Base-by-base conservation (phyloP, 1,139 yeast genomes). In the Blastobotrys malaysiensis region DNA sequence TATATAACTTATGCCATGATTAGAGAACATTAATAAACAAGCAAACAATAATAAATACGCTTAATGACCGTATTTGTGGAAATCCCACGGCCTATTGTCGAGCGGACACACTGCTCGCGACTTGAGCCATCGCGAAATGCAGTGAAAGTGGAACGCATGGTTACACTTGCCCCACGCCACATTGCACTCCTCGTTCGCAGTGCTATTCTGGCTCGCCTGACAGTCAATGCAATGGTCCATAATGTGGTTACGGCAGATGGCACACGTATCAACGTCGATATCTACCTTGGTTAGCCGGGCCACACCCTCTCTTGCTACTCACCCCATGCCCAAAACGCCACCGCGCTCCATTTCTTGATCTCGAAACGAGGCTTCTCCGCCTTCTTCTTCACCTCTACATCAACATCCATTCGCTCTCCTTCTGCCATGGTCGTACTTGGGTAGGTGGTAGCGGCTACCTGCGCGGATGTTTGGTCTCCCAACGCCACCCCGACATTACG, bases 271-370 rank as follows among this genome's bases (percentile, higher is more conserved):
- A 57, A 93, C 96, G 52, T 85, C 95, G 57, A 90, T 88, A 72
- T 89, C 83, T 67, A 46, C 21, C 11, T 7, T 14, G 39, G 45
- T 43, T 24, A 49, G 52, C 48, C 14, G 48, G 45, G 16, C 7
- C 18, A 16, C n/a, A 21, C 14, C 13, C 14, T 11, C 19, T 43
- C 18, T 14, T 20, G 31, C 39, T 21, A 57, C 66, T 77, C 79
- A 78, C 83, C 98, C 99, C 99, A 95, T 1, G 97, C 90, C 99
- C 99, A 95, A 68, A 93, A 90, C 16, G 99, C 98, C 52, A 95
- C 99, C 0, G 99, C 98, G 14, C 97, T 90, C 99, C 99, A 93
- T 76, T 70, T 85, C 65, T 83, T 82, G 50, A 86, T 83, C 64
- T 85, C 89, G 62, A 85, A 84, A 62, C 84, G 75, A 68, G 80